Evolutionary conservation across 305 asterid genomes (phyloP).

Genomic region (Solanum hybrid): DNA sequence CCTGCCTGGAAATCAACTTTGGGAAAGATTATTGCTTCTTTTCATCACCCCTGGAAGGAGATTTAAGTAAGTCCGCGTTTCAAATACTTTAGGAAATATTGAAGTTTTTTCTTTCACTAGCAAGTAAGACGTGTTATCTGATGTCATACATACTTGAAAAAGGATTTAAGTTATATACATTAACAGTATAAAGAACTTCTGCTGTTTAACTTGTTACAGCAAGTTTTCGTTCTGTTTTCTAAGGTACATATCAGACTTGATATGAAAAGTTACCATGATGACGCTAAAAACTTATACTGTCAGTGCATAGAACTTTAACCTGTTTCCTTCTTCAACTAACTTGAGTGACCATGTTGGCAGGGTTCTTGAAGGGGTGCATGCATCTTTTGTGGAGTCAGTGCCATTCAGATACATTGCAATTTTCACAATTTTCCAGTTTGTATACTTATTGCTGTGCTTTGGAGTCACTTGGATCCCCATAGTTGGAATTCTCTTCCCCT

Average conservation of each 20-base stretch:
- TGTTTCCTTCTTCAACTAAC: background rate
- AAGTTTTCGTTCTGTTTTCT: background rate
- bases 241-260: background rate
- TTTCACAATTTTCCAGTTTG: constrained; percentile 57
- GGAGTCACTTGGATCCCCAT: constrained; percentile 72
- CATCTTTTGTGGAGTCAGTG: constrained; percentile 60
- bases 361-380: constrained; percentile 43
- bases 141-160: background rate
- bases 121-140: background rate
- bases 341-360: constrained; percentile 17
- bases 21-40: constrained; percentile 62
- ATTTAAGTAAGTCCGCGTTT: constrained; percentile 41
- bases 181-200: background rate
- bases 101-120: background rate
- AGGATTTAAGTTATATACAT: background rate
- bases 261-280: background rate
- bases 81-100: background rate
- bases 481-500: constrained; percentile 68
- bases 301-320: background rate
- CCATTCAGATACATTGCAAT: constrained; percentile 44
- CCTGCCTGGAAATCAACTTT: constrained; percentile 75
- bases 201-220: background rate
- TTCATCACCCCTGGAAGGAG: constrained; percentile 49
- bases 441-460: constrained; percentile 42
- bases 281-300: background rate